phyloP scores from a whole-genome alignment of 805 yeast genomes.

The Hanseniaspora taiwanica region DNA sequence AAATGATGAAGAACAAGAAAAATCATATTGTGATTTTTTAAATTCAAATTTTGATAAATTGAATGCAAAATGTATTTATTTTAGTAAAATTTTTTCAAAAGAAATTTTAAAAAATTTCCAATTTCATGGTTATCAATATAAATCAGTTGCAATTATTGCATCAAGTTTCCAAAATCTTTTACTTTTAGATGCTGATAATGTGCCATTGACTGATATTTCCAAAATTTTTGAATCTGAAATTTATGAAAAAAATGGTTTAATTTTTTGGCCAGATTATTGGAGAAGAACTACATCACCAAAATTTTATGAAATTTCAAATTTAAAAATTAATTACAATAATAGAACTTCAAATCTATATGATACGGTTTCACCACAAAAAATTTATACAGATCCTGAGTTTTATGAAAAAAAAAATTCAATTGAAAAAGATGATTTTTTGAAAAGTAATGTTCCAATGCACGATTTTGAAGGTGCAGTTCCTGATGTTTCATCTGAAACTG shows the following conservation, averaged over 20 bases:
- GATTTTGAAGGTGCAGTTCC: conserved; percentile 53
- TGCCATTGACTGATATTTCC: conserved; percentile 37
- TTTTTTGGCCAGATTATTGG: conserved; percentile 74
- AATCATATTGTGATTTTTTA: conserved; percentile 50
- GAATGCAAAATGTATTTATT: conserved; percentile 47
- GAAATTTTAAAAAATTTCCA: conserved; percentile 29
- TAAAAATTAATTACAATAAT: conserved; percentile 23
- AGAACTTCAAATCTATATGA: conserved; percentile 21
- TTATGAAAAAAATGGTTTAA: conserved; percentile 35
- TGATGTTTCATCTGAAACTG: conserved; percentile 58
- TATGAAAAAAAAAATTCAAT: too few species aligned
- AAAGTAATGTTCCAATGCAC: conserved; percentile 34
- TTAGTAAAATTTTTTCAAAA: conserved; percentile 37
- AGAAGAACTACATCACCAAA: conserved; percentile 51
- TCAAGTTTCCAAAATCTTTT: conserved; percentile 67
- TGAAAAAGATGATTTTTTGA: conserved; percentile 9
- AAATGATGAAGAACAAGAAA: conserved; percentile 48
- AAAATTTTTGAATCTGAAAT: conserved; percentile 31
- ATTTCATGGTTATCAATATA: conserved; percentile 49
- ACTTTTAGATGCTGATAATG: conserved; percentile 65
- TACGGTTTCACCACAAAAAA: conserved; percentile 11
- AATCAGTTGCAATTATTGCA: conserved; percentile 57
- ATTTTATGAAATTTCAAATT: conserved; percentile 40
- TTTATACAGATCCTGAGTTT: conserved; percentile 5
- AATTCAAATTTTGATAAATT: conserved; percentile 38